Evolutionary conservation across 2,329 filamentous ascomycete genomes (phyloP), one percentile per base, ranked within the genome.

Genomic region (Coniochaeta sp.): DNA sequence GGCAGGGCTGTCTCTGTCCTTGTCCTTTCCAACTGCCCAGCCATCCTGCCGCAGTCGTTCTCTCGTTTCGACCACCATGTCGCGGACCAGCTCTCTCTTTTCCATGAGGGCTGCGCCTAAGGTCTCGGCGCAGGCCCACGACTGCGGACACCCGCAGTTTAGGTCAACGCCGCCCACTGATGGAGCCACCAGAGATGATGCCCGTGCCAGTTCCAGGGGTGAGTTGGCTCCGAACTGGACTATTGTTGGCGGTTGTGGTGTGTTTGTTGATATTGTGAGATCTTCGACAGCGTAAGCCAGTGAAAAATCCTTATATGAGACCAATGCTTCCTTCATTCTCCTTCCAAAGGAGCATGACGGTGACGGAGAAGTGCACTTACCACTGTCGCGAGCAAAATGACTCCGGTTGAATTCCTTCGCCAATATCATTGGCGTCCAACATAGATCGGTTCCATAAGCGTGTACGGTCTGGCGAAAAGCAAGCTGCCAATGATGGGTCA

Each of bases 71-170:
- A 78, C 68, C 0, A 89, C 81, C 79, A 90, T 88, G 61, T 84
- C 81, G 3, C 83, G 79, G n/a, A 90, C 87, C 3, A 88, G 76
- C 64, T 85, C 83, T 9, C 85, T 81, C 57, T 79, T 75, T 52
- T 84, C 79, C 86, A 90, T 89, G 36, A 90, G 75, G n/a, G 85
- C 85, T 4, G 87, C 88, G 5, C 88, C 88, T 3, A 90, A 77
- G 1, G 78, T 83, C 70, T 87, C 85, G 47, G 86, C 82, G 66
- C 88, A 88, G 0, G 88, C 87, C 88, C 88, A 90, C 6, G 82
- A 83, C 72, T 90, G 88, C 8, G 88, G 88, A 67, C 88, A 90
- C 12, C 88, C 88, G 70, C 88, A 90, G 74, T 90, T 90, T 44
- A 90, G 76, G 66, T 90, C 86, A 3, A 90, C 80, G 63, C 88